Percentiles rank a stretch among this genome's conserved stretches.
phyloP scores from a whole-genome alignment of 805 yeast genomes.

The Teunomyces atbi region DNA sequence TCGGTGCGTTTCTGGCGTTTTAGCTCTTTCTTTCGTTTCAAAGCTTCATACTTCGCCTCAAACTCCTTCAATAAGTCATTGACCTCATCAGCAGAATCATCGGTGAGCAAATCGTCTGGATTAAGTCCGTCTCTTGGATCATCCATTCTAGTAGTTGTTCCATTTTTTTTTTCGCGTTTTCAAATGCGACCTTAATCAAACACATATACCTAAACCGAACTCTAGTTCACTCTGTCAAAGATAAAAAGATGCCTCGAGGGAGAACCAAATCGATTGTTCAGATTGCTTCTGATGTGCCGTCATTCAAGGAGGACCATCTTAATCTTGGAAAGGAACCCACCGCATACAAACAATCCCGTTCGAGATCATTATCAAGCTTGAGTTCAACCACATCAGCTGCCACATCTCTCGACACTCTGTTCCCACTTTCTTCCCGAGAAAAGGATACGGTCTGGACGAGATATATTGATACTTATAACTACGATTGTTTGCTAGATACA shows the following conservation, averaged over 20 bases:
- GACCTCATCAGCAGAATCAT: conserved; percentile 37
- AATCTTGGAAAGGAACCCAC: conserved; percentile 12
- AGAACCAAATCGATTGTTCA: conserved; percentile 65
- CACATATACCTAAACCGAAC: background rate
- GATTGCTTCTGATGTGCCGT: conserved; percentile 55
- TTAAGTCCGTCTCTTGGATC: conserved; percentile 33
- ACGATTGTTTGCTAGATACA: conserved; percentile 38
- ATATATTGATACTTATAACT: conserved; percentile 39
- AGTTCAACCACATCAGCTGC: conserved; percentile 6
- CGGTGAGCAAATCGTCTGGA: conserved; percentile 33
- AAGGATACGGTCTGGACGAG: conserved; percentile 27
- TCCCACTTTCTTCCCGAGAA: conserved; percentile 42
- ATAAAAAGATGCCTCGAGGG: conserved; percentile 38
- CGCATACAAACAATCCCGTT: background rate
- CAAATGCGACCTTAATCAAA: background rate
- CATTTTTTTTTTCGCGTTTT: background rate
- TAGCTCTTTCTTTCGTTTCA: conserved; percentile 19
- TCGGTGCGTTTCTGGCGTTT: conserved; percentile 3
- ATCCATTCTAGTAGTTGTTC: conserved; percentile 15
- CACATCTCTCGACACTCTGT: conserved; percentile 5
- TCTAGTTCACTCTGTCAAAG: background rate
- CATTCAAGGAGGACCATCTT: conserved; percentile 27
- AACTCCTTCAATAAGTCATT: conserved; percentile 38
- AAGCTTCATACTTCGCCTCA: conserved; percentile 17
- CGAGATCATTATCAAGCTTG: background rate